These are phyloP conservation scores for Sporothrix inflata DNA, from an alignment of 2,329 filamentous ascomycete species.

Conservation along the genomic window DNA sequence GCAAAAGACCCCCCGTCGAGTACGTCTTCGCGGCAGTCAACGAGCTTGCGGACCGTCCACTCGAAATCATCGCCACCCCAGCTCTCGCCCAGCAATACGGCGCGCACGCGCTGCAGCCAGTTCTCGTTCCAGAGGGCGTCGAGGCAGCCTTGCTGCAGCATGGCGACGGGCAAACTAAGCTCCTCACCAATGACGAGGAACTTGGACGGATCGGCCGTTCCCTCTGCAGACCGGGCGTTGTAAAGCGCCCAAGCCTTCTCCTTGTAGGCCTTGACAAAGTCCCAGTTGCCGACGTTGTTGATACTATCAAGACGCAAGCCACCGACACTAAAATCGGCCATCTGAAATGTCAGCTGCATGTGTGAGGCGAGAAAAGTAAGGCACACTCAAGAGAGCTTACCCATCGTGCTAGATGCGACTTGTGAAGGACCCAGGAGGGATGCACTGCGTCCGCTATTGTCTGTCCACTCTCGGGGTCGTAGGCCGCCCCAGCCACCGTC, in stretches of 20 bases:
- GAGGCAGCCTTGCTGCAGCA: constrained; percentile 33
- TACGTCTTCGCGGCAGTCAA: constrained; percentile 34
- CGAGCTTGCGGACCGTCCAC: constrained; percentile 35
- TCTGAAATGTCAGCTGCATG: constrained; percentile 24
- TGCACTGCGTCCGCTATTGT: constrained; percentile 8
- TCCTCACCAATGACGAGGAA: constrained; percentile 38
- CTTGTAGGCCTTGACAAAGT: constrained; percentile 36
- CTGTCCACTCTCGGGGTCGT: constrained; percentile 34
- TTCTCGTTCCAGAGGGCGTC: constrained; percentile 38
- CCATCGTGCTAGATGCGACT: constrained; percentile 34
- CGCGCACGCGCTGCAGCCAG: constrained; percentile 35
- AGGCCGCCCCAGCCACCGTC: constrained; percentile 24
- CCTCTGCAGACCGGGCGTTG: constrained; percentile 22
- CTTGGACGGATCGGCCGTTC: constrained; percentile 30
- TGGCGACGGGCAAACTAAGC: constrained; percentile 35
- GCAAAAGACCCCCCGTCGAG: constrained; percentile 30
- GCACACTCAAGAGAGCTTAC: neutral
- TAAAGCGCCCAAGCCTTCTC: constrained; percentile 35
- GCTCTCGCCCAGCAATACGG: constrained; percentile 33
- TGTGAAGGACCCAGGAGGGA: constrained; percentile 36
- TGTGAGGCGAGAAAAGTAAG: too few relatives aligned
- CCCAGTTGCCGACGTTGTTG: constrained; percentile 38
- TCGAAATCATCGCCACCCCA: constrained; percentile 34
- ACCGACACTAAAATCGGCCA: constrained; percentile 35
- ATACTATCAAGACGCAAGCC: constrained; percentile 38